Percentiles rank a stretch among this genome's conserved stretches.
Conservation (phyloP, 257 asterid species). For the Schizonepeta tenuifolia region DNA sequence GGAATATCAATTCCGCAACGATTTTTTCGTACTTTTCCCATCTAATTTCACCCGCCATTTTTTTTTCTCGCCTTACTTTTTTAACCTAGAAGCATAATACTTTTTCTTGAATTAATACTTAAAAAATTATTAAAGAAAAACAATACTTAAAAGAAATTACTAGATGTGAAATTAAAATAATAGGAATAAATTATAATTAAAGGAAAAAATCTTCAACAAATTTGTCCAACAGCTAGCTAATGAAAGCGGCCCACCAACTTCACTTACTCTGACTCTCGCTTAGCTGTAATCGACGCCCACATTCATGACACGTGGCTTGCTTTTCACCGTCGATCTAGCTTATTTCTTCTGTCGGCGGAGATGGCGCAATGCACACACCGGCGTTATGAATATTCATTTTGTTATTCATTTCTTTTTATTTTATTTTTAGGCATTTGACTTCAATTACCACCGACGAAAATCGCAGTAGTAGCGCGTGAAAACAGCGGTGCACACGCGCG, state of each 20-base stretch:
- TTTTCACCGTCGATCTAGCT: slow-evolving; percentile 30
- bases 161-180: neutral
- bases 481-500: too few relatives aligned
- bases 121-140: too few relatives aligned
- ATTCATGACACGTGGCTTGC: slow-evolving; percentile 31
- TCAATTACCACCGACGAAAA: neutral
- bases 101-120: neutral
- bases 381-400: slow-evolving; percentile 17
- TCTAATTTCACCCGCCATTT: neutral
- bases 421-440: too few relatives aligned
- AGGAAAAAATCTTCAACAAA: neutral
- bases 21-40: too few relatives aligned
- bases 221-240: slow-evolving; percentile 35
- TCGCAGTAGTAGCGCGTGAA: too few relatives aligned
- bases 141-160: too few relatives aligned
- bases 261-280: slow-evolving; percentile 20
- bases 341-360: slow-evolving; percentile 42
- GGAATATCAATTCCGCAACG: neutral
- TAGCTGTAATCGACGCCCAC: slow-evolving; percentile 33
- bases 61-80: neutral
- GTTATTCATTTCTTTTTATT: neutral
- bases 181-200: neutral
- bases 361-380: slow-evolving; percentile 14
- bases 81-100: neutral
- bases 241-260: slow-evolving; percentile 43